Conservation (phyloP, 257 asterid genomes). For the Plantago major region DNA sequence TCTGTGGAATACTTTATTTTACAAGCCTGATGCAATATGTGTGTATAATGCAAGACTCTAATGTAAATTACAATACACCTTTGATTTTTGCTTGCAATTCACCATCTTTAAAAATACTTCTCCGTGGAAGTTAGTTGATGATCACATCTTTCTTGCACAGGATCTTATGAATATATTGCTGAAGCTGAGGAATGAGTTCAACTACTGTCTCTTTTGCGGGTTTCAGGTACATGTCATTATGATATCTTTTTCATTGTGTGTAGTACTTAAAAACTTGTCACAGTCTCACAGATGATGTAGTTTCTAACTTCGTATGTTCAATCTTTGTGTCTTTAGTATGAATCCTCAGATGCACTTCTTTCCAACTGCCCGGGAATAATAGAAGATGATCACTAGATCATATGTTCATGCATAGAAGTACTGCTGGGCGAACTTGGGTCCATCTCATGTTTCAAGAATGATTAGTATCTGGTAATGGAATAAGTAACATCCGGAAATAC, state of each 20-base stretch:
- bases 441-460: no score
- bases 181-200: conserved; percentile 71
- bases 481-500: no score
- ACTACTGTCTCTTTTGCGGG: conserved; percentile 88
- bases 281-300: neutral
- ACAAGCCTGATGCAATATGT: no score
- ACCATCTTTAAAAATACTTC: no score
- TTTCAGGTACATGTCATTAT: conserved; percentile 51
- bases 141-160: conserved; percentile 40
- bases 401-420: neutral
- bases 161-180: conserved; percentile 58
- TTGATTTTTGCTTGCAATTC: no score
- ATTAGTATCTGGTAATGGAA: neutral
- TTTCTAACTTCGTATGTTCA: neutral
- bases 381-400: conserved; percentile 66
- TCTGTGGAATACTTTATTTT: no score
- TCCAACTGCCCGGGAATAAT: conserved; percentile 14
- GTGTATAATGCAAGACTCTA: no score
- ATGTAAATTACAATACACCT: no score
- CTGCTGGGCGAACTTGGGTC: no score
- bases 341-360: conserved; percentile 51
- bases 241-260: neutral
- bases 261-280: neutral
- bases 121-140: neutral
- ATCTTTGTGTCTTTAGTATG: conserved; percentile 48